phyloP scores from a whole-genome alignment of 192 early-diverging fungal genomes.

The Umbelopsis ramanniana region DNA sequence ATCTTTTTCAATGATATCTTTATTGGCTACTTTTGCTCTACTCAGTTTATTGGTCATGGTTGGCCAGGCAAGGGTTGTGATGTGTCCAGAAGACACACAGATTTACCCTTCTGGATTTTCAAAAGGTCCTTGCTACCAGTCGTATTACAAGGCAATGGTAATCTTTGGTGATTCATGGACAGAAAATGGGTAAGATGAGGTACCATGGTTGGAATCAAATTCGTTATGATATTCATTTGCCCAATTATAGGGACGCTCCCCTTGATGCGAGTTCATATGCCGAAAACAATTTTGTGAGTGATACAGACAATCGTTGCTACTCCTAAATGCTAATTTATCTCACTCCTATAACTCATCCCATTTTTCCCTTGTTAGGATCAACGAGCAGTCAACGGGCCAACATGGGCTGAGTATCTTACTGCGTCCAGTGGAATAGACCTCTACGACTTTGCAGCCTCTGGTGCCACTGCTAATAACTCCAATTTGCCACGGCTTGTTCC shows the following conservation, averaged over 20 bases:
- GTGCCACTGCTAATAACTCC: conserved; percentile 8
- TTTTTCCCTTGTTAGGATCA: not conserved
- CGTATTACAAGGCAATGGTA: not conserved
- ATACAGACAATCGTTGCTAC: not conserved
- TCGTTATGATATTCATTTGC: not conserved
- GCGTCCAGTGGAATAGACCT: not conserved
- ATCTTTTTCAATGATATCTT: not conserved
- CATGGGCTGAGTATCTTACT: conserved; percentile 6
- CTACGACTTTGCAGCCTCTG: conserved; percentile 7
- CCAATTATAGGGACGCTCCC: not conserved
- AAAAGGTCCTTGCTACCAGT: not conserved
- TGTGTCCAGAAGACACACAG: not conserved
- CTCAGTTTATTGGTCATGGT: not conserved
- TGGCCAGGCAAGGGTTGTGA: not conserved
- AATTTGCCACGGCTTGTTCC: not conserved
- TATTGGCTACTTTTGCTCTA: not conserved
- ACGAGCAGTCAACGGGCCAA: conserved; percentile 2
- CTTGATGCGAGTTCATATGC: not conserved
- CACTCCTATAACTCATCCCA: not conserved
- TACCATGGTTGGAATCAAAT: not conserved
- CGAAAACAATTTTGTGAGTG: not conserved
- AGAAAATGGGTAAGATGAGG: conserved; percentile 3
- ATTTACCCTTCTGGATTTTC: not conserved
- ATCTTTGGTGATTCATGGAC: conserved; percentile 16
- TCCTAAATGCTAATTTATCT: not conserved